phyloP scores from a whole-genome alignment of 2,329 filamentous ascomycete species.

The Colletotrichum noveboracense region DNA sequence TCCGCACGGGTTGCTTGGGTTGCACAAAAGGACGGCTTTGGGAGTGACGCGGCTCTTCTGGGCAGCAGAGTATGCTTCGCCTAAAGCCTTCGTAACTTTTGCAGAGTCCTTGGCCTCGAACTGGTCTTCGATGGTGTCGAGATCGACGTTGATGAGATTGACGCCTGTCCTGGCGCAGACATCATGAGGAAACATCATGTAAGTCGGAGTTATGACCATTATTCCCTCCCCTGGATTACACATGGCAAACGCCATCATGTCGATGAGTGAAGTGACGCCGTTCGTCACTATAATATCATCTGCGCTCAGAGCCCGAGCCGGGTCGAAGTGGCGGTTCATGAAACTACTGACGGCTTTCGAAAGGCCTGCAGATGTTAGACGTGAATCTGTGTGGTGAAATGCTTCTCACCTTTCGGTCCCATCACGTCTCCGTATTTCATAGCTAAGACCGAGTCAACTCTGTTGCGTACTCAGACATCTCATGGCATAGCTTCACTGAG shows the following conservation, averaged over 20 bases:
- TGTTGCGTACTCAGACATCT: neutral
- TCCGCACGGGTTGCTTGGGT: neutral
- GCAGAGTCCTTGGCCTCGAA: neutral
- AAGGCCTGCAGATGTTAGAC: neutral
- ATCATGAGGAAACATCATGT: neutral
- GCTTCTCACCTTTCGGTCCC: neutral
- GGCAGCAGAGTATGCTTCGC: neutral
- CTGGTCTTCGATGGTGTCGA: neutral
- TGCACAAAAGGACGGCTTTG: conserved; percentile 1
- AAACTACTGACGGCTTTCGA: neutral
- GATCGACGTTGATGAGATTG: neutral
- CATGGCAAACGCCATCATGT: neutral
- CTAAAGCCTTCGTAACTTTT: neutral
- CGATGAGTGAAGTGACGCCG: neutral
- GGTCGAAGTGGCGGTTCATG: neutral
- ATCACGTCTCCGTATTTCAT: neutral
- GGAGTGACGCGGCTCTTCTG: neutral
- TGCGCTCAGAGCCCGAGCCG: neutral
- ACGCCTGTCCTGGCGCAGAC: neutral
- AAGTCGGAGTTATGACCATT: neutral
- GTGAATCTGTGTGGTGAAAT: neutral
- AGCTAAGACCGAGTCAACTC: neutral
- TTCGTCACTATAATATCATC: neutral
- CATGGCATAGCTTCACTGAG: neutral
- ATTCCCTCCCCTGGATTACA: conserved; percentile 2